Conservation (phyloP, 2,329 filamentous ascomycete species). For the Paecilomyces niveus region DNA sequence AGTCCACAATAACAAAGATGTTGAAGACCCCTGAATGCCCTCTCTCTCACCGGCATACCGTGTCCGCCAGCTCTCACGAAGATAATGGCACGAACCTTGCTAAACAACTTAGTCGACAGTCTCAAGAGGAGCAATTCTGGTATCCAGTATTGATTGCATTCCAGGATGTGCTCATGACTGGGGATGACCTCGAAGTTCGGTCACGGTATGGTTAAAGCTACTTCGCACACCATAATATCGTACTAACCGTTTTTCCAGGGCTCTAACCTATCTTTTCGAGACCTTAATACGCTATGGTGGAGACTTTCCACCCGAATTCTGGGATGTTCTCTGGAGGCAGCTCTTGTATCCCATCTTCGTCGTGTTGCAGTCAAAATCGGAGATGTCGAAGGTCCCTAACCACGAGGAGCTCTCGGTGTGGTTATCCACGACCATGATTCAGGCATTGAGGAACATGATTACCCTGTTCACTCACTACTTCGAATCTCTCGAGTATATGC, state of each 20-base stretch:
- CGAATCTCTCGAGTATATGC: conserved; percentile 91
- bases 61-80: conserved; percentile 38
- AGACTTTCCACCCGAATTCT: conserved; percentile 88
- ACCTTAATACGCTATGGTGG: conserved; percentile 83
- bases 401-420: conserved; percentile 97
- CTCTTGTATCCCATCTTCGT: conserved; percentile 97
- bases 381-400: conserved; percentile 91
- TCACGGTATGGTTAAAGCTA: conserved; percentile 43
- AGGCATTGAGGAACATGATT: conserved; percentile 96
- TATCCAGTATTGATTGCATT: conserved; percentile 97
- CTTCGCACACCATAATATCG: conserved; percentile 34
- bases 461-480: conserved; percentile 99
- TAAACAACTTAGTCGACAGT: conserved; percentile 67
- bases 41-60: conserved; percentile 59
- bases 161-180: conserved; percentile 98
- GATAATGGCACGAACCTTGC: conserved; percentile 42
- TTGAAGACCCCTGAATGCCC: conserved; percentile 92
- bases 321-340: conserved; percentile 97
- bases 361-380: conserved; percentile 89
- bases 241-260: conserved; percentile 34
- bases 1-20: conserved; percentile 91
- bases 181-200: conserved; percentile 93
- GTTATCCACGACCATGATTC: conserved; percentile 99
- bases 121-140: conserved; percentile 96
- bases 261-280: conserved; percentile 94